These are phyloP conservation scores for Coelastrella sp. DNA, from an alignment of 139 green algal species.

Conservation along the genomic window DNA sequence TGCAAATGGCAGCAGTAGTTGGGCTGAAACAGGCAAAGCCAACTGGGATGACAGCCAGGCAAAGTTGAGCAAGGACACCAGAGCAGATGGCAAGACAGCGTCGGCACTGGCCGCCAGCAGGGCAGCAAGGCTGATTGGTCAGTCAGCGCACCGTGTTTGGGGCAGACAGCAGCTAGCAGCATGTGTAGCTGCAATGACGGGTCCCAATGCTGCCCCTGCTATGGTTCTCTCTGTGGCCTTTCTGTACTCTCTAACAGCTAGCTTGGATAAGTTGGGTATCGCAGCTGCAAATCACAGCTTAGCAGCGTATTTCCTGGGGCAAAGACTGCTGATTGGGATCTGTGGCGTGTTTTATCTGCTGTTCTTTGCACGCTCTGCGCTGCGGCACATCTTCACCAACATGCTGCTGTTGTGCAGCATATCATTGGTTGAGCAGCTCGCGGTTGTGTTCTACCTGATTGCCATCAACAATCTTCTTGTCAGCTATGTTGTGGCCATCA, in stretches of 20 bases:
- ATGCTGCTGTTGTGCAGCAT: constrained; percentile 53
- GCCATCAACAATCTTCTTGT: constrained; percentile 69
- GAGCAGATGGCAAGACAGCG: constrained; percentile 2
- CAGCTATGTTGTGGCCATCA: constrained; percentile 76
- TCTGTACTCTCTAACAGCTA: constrained; percentile 62
- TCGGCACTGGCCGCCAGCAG: background rate
- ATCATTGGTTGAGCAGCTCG: constrained; percentile 54
- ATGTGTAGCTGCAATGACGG: background rate
- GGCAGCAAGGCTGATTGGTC: background rate
- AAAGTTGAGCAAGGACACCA: background rate
- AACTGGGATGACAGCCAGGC: constrained; percentile 28
- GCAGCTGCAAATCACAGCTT: constrained; percentile 42
- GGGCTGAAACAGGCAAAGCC: background rate
- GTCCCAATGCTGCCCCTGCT: constrained; percentile 13
- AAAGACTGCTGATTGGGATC: constrained; percentile 48
- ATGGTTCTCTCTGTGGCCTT: constrained; percentile 52
- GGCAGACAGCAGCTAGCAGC: background rate
- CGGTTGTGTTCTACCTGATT: constrained; percentile 64
- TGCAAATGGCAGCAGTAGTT: background rate
- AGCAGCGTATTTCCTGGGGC: constrained; percentile 53
- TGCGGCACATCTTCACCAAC: constrained; percentile 9
- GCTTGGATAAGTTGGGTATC: constrained; percentile 70
- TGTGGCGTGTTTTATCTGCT: constrained; percentile 17
- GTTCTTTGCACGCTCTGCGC: background rate
- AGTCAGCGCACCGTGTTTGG: background rate